phyloP scores from a whole-genome alignment of 2,329 filamentous ascomycete genomes.

The Penicillium sp. region DNA sequence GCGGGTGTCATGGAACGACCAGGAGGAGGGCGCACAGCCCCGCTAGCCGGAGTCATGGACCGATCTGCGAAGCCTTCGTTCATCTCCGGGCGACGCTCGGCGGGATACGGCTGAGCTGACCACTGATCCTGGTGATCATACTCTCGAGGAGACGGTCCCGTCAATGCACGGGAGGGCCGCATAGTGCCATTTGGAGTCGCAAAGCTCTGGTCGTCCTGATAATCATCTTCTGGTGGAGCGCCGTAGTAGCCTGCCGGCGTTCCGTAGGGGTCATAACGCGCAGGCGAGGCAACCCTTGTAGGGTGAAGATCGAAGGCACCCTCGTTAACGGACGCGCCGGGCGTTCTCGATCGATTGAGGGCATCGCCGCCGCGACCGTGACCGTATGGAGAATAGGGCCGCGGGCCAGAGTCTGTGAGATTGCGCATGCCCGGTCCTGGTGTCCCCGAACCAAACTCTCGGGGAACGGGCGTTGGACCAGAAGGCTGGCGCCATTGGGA shows the following conservation, averaged over 20 bases:
- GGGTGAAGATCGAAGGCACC: slow-evolving; percentile 4
- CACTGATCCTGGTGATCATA: slow-evolving; percentile 6
- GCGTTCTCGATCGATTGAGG: slow-evolving; percentile 16
- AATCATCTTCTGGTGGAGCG: slow-evolving; percentile 1
- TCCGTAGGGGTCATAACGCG: slow-evolving; percentile 5
- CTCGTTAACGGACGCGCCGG: slow-evolving; percentile 4
- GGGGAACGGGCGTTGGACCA: slow-evolving; percentile 21
- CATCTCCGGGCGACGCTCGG: no score
- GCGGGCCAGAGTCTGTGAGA: slow-evolving; percentile 13
- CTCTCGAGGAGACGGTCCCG: slow-evolving; percentile 9
- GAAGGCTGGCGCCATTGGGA: slow-evolving; percentile 22
- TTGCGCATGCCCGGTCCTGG: slow-evolving; percentile 16
- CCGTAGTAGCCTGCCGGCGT: slow-evolving; percentile 8
- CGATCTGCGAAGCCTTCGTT: neutral
- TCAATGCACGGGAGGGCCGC: slow-evolving; percentile 2
- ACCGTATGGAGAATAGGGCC: slow-evolving; percentile 17
- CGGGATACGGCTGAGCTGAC: neutral
- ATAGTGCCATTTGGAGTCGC: slow-evolving; percentile 8
- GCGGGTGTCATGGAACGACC: slow-evolving; percentile 12
- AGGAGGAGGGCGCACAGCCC: neutral
- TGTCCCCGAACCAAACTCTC: slow-evolving; percentile 15
- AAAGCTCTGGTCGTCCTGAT: slow-evolving; percentile 6
- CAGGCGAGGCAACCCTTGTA: neutral
- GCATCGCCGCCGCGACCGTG: slow-evolving; percentile 16
- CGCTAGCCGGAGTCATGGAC: slow-evolving; percentile 13